Percentiles rank a stretch among this genome's conserved stretches.
These are phyloP conservation scores for Trypanosoma mega DNA, from an alignment of 208 protist genomes.

Conservation along the genomic window DNA sequence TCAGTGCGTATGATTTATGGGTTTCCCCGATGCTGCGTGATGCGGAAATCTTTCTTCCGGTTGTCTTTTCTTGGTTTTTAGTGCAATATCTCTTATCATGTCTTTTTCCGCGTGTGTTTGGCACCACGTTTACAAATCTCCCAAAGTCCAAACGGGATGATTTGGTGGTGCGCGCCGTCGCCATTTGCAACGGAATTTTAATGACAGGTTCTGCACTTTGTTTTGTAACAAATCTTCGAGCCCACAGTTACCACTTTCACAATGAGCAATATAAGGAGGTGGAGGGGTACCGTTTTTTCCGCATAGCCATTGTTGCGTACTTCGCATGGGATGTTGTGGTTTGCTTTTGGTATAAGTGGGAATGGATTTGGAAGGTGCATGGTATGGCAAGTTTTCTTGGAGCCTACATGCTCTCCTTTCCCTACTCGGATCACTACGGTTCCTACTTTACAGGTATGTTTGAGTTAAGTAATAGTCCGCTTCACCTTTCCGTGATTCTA, in stretches of 20 bases:
- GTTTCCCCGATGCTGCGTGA: conserved; percentile 59
- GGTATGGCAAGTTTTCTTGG: conserved; percentile 68
- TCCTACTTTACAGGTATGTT: conserved; percentile 87
- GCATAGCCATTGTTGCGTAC: conserved; percentile 67
- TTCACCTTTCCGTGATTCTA: conserved; percentile 60
- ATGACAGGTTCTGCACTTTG: conserved; percentile 61
- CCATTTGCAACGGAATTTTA: conserved; percentile 63
- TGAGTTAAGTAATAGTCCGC: conserved; percentile 72
- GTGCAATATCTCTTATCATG: conserved; percentile 35
- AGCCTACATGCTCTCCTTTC: conserved; percentile 67
- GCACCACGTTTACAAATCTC: conserved; percentile 37
- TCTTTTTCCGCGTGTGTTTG: conserved; percentile 33
- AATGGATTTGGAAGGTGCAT: conserved; percentile 71
- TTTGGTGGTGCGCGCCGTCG: conserved; percentile 63
- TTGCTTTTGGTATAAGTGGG: conserved; percentile 75
- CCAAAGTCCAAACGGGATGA: conserved; percentile 39
- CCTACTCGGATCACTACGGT: conserved; percentile 67
- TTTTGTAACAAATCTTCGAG: conserved; percentile 48
- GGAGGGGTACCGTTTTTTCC: conserved; percentile 63
- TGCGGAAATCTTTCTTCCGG: conserved; percentile 43
- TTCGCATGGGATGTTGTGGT: conserved; percentile 83
- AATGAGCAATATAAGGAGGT: conserved; percentile 52
- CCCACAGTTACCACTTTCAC: conserved; percentile 28
- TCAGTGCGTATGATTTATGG: conserved; percentile 72
- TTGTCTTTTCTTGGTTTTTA: conserved; percentile 60